Evolutionary conservation across 768 basidiomycete genomes (phyloP).

Genomic region (Pleurotus salmoneostramineus): DNA sequence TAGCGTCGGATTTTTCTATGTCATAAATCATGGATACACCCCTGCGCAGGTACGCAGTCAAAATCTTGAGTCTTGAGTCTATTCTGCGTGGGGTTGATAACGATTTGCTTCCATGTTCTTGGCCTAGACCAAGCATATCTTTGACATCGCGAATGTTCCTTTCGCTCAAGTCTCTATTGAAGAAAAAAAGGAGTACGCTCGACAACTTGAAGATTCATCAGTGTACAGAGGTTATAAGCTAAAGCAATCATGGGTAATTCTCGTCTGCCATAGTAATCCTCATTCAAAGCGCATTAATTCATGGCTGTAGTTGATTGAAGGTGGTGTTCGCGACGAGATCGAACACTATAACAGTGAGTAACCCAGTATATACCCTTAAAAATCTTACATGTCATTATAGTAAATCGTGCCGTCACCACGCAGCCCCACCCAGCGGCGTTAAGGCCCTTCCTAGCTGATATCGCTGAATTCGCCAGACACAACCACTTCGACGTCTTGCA

Average conservation of each 20-base stretch:
- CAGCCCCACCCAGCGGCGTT: conserved; percentile 45
- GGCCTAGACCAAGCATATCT: conserved; percentile 35
- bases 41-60: conserved; percentile 26
- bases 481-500: conserved; percentile 51
- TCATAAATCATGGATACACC: conserved; percentile 42
- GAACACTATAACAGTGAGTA: conserved; percentile 38
- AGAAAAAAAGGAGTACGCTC: conserved; percentile 37
- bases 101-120: not conserved
- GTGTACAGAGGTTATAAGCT: conserved; percentile 53
- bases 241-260: conserved; percentile 42
- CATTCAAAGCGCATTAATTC: too few species aligned
- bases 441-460: conserved; percentile 49
- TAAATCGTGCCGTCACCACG: conserved; percentile 45
- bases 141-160: conserved; percentile 43
- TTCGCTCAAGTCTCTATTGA: conserved; percentile 34
- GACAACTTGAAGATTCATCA: conserved; percentile 28
- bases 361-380: not conserved
- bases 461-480: conserved; percentile 43
- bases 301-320: conserved; percentile 30
- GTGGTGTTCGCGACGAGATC: conserved; percentile 38
- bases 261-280: not conserved
- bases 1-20: conserved; percentile 43
- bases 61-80: too few species aligned
- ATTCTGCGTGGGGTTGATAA: not conserved
- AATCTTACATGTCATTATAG: conserved; percentile 20